Evolutionary conservation across 2,329 filamentous ascomycete genomes (phyloP), one percentile per base, ranked within the genome.

Genomic region (Simplicillium aogashimaense): DNA sequence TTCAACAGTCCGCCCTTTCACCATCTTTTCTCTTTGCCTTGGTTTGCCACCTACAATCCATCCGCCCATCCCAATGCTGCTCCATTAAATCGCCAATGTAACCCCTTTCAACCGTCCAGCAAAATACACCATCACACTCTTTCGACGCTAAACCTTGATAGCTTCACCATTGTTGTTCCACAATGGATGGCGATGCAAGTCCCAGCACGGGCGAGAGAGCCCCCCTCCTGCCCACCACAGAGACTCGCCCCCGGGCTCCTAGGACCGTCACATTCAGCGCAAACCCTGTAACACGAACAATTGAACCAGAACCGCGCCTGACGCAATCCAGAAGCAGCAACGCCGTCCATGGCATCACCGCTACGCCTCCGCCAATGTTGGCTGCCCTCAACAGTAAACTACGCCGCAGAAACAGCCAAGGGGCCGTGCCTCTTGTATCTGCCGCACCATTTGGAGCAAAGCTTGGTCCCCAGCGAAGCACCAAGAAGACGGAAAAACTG

Each of bases 401-500:
- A 36, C 81, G 86, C 40, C 74, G 90, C 53, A 77, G 89, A 48
- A 92, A 95, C 54, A 94, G 86, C 60, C 82, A 87, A 53, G 82
- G 86, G 14, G 61, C 58, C 15, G 58, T 65, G 2, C 56, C 59
- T 30, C 57, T 62, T 29, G 50, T 60, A 30, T 50, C 55, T 18
- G 52, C 63, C 29, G 55, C 63, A 7, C 53, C 61, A 11, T 49
- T 55, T 20, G 60, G 54, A 2, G 63, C 74, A 39, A 95, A 97
- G 64, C 87, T 95, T 43, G 92, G 92, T 2, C 90, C 92, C 0
- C 92, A 98, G 59, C 72, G 92, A 60, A 97, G 88, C 42, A 94
- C 89, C 17, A 94, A 95, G 62, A 95, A 86, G 48, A 87, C 87
- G 2, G 88, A 97, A 67, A 98, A 98, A 66, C 73, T 98, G 45